These are phyloP conservation scores for Silene noctiflora DNA, from an alignment of 179 eudicot genomes.

Conservation along the genomic window DNA sequence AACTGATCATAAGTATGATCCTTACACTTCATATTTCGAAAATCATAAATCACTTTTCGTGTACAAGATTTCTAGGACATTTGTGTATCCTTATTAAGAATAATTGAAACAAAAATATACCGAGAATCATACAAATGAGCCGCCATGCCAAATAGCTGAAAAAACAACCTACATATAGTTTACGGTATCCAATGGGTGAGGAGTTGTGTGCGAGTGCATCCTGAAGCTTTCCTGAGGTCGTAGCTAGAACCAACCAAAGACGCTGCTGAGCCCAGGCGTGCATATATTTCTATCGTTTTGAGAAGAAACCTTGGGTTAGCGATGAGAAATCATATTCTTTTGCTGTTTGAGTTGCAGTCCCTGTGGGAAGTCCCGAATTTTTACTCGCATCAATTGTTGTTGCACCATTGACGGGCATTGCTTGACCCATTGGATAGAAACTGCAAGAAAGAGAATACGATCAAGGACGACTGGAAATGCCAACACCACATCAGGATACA, in stretches of 20 bases:
- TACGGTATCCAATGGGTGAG: neutral
- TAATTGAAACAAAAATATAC: slow-evolving; percentile 21
- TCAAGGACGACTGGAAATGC: neutral
- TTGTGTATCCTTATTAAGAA: neutral
- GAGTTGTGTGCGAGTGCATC: neutral
- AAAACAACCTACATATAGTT: slow-evolving; percentile 10
- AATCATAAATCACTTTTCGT: slow-evolving; percentile 9
- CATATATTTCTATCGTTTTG: slow-evolving; percentile 52
- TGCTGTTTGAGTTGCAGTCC: slow-evolving; percentile 39
- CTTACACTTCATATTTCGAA: slow-evolving; percentile 4
- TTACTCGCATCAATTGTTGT: slow-evolving; percentile 39
- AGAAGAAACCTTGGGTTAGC: slow-evolving; percentile 74
- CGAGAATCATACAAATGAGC: slow-evolving; percentile 31
- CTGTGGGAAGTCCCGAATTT: slow-evolving; percentile 36
- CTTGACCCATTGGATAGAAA: slow-evolving; percentile 46
- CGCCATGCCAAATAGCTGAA: slow-evolving; percentile 22
- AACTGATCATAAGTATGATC: neutral
- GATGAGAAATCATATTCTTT: slow-evolving; percentile 88
- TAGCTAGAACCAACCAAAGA: slow-evolving; percentile 9
- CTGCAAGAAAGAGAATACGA: slow-evolving; percentile 37
- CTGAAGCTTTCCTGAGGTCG: slow-evolving; percentile 1
- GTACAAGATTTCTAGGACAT: neutral
- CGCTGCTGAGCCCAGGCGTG: neutral
- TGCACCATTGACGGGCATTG: slow-evolving; percentile 46
- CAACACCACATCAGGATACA: no score